Evolutionary conservation across 352 stramenopile species (phyloP).

Genomic region (Pilasporangium apinafurcum): DNA sequence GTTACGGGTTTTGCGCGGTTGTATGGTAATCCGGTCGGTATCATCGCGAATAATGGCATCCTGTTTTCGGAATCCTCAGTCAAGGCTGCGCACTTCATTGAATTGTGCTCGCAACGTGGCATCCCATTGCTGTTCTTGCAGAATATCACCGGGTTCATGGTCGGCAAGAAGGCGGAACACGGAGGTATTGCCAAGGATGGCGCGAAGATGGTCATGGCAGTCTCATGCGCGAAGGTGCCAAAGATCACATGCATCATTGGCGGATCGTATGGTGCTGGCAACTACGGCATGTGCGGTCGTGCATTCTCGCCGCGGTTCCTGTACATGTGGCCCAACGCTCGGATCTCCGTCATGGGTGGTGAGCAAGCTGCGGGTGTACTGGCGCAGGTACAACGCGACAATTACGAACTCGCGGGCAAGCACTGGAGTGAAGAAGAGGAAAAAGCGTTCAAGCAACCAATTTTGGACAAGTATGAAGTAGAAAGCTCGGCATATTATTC

Average conservation of each 20-base stretch:
- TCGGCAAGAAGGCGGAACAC: slow-evolving; percentile 95
- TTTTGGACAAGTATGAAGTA: slow-evolving; percentile 94
- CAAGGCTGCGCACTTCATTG: slow-evolving; percentile 97
- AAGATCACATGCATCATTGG: slow-evolving; percentile 98
- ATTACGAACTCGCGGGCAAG: slow-evolving; percentile 66
- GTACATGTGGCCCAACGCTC: slow-evolving; percentile 97
- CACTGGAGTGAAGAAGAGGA: slow-evolving; percentile 77
- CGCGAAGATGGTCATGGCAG: slow-evolving; percentile 94
- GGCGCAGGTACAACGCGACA: slow-evolving; percentile 92
- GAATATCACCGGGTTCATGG: slow-evolving; percentile 98
- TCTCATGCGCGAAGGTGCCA: slow-evolving; percentile 92
- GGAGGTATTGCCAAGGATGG: slow-evolving; percentile 97
- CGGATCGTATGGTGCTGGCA: slow-evolving; percentile 94
- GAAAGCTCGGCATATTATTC: slow-evolving; percentile 95
- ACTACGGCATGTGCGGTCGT: slow-evolving; percentile 98
- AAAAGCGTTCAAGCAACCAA: slow-evolving; percentile 92
- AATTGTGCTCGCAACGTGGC: slow-evolving; percentile 94
- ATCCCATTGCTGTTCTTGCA: slow-evolving; percentile 98
- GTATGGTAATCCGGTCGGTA: slow-evolving; percentile 93
- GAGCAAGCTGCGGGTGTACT: slow-evolving; percentile 96
- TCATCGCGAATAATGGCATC: slow-evolving; percentile 99
- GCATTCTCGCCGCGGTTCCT: slow-evolving; percentile 95
- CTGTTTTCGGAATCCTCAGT: slow-evolving; percentile 90
- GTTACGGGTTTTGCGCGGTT: slow-evolving; percentile 96
- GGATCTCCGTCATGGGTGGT: slow-evolving; percentile 96